These are phyloP conservation scores for Pestalotiopsis fici DNA, from an alignment of 2,329 filamentous ascomycete species.

Conservation along the genomic window DNA sequence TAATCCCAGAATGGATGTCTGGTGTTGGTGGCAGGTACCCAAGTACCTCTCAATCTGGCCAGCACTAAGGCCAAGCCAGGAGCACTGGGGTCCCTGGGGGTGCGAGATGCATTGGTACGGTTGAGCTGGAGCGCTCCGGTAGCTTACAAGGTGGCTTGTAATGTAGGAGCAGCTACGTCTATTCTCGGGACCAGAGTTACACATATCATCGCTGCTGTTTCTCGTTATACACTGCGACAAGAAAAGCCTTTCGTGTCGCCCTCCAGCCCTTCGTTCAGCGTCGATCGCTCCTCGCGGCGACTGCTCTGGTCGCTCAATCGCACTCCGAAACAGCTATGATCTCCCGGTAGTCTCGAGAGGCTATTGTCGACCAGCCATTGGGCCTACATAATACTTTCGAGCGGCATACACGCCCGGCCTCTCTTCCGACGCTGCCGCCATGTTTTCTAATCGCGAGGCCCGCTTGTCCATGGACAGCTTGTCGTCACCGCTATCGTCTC, in stretches of 20 bases:
- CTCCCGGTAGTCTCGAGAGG: constrained; percentile 43
- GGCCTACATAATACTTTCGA: constrained; percentile 23
- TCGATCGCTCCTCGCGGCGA: neutral
- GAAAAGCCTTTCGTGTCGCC: neutral
- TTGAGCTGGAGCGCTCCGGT: neutral
- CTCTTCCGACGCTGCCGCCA: constrained; percentile 35
- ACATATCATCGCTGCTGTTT: neutral
- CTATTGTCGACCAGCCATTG: constrained; percentile 34
- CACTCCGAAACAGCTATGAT: constrained; percentile 43
- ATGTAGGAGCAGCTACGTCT: neutral
- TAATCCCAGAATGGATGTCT: neutral
- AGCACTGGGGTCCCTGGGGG: neutral
- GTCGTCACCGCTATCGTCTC: constrained; percentile 53
- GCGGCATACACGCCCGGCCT: neutral
- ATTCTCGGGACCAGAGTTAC: neutral
- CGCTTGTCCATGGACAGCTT: constrained; percentile 69
- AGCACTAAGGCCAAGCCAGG: neutral
- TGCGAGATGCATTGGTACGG: neutral
- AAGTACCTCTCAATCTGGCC: neutral
- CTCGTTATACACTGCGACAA: neutral
- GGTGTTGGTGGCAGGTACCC: neutral
- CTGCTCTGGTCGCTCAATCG: constrained; percentile 17
- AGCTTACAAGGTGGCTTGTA: constrained; percentile 6
- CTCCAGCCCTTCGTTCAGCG: neutral
- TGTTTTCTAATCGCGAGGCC: constrained; percentile 60